These are phyloP conservation scores for Nicotiana obtusifolia DNA, from an alignment of 257 asterid species.

Conservation along the genomic window DNA sequence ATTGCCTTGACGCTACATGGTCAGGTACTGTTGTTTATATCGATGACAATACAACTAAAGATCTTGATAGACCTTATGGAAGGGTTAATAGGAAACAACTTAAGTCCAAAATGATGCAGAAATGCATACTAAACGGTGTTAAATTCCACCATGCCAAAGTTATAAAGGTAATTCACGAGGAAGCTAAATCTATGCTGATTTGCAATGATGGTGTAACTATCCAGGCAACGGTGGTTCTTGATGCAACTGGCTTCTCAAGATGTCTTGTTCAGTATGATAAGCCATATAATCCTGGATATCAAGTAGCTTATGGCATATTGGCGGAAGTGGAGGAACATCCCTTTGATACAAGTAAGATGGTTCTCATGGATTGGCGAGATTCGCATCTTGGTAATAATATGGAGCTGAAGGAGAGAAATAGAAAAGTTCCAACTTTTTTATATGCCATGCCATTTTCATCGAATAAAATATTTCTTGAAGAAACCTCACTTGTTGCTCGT, in stretches of 20 bases:
- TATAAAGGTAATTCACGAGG: constrained; percentile 83
- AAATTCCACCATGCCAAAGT: constrained; percentile 96
- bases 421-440: constrained; percentile 75
- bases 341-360: constrained; percentile 77
- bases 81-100: constrained; percentile 83
- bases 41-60: constrained; percentile 51
- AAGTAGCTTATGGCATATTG: constrained; percentile 91
- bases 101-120: constrained; percentile 95
- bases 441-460: constrained; percentile 99
- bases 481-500: constrained; percentile 96
- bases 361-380: constrained; percentile 99
- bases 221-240: constrained; percentile 89
- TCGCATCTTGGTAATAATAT: constrained; percentile 55
- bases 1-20: constrained; percentile 94
- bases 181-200: constrained; percentile 63
- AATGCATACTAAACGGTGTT: constrained; percentile 83
- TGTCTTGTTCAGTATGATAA: constrained; percentile 85
- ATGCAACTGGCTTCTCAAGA: constrained; percentile 91
- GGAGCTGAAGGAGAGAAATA: constrained; percentile 61
- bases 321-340: constrained; percentile 97
- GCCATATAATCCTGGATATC: constrained; percentile 96
- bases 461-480: constrained; percentile 76
- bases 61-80: constrained; percentile 84
- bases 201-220: constrained; percentile 87
- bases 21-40: constrained; percentile 74